Evolutionary conservation across 331 rosid genomes (phyloP).

Genomic region (Malus hybrid): DNA sequence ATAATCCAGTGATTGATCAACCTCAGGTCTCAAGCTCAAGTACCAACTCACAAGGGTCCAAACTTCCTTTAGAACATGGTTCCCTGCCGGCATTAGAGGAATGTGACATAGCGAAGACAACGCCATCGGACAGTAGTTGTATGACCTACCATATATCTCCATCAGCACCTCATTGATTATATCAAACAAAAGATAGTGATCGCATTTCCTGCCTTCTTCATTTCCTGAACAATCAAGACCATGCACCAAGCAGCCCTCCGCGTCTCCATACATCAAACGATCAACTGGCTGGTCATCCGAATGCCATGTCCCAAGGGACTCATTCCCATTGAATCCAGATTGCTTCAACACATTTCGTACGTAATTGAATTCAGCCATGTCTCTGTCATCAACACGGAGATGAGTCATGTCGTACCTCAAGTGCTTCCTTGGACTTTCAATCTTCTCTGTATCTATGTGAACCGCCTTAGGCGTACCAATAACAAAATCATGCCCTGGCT

Average conservation of each 20-base stretch:
- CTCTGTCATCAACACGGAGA: conserved; percentile 25
- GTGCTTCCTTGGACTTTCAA: not conserved
- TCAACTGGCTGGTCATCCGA: conserved; percentile 46
- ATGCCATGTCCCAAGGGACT: conserved; percentile 41
- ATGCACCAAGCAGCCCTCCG: conserved; percentile 39
- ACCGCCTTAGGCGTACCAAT: conserved; percentile 6
- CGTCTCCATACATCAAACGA: conserved; percentile 44
- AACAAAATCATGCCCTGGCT: conserved; percentile 16
- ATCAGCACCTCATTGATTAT: conserved; percentile 58
- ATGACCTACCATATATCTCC: conserved; percentile 59
- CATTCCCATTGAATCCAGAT: conserved; percentile 41
- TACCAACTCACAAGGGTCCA: conserved; percentile 59
- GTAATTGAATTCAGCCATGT: conserved; percentile 47
- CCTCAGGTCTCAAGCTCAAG: conserved; percentile 27
- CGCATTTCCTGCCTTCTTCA: conserved; percentile 32
- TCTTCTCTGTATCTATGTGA: conserved; percentile 7
- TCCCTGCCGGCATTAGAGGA: conserved; percentile 43
- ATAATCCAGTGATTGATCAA: conserved; percentile 41
- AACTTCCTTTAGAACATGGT: conserved; percentile 40
- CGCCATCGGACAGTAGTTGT: conserved; percentile 43
- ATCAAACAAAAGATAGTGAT: conserved; percentile 62
- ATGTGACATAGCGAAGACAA: conserved; percentile 38
- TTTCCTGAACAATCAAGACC: conserved; percentile 45
- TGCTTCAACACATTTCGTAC: conserved; percentile 63
- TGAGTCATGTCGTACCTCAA: conserved; percentile 17